Evolutionary conservation across 2,329 filamentous ascomycete genomes (phyloP), one percentile per base, ranked within the genome.

Genomic region (Orbilia blumenaviensis): DNA sequence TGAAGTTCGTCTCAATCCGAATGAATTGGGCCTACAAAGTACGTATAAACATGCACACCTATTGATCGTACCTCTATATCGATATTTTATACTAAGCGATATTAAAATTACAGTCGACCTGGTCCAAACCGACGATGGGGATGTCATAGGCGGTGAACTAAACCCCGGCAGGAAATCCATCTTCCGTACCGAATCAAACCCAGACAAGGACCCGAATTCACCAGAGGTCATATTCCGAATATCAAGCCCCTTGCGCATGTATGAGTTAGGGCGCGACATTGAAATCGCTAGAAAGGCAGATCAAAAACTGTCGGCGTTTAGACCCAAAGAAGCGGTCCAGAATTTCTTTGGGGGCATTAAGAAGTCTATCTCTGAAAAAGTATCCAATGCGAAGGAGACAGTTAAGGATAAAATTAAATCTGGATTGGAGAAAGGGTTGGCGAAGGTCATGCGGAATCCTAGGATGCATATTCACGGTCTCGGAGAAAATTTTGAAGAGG

Each of bases 81-180:
- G 14, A 36, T 12, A 10, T 27, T 27, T 21, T n/a, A 27, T 44
- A 16, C 16, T n/a, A n/a, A 3, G 18, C 56, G 3, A 2, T 29
- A 23, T 16, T 34, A 34, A 34, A 16, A 29, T 12, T 32, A 25
- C 38, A 61, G 64, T 61, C n/a, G 64, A 61, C 25, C 46, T 68
- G 14, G 18, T 68, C 18, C 38, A 44, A 60, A 41, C 52, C n/a
- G 44, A n/a, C 1, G 21, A 50, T 10, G 29, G 25, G 18, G 52
- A 56, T n/a, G 1, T 14, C 16, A 1, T 7, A 3, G 7, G 1
- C 3, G 41, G 41, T 10, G 18, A 44, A 44, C 7, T 41, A n/a
- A 14, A 46, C 5, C n/a, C 38, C 42, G 52, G 41, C n/a, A 27
- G 29, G 34, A 21, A 27, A 18, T 21, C 64, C 5, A 50, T 68